phyloP scores from a whole-genome alignment of 768 basidiomycete species.

The Rhodotorula kratochvilovae region DNA sequence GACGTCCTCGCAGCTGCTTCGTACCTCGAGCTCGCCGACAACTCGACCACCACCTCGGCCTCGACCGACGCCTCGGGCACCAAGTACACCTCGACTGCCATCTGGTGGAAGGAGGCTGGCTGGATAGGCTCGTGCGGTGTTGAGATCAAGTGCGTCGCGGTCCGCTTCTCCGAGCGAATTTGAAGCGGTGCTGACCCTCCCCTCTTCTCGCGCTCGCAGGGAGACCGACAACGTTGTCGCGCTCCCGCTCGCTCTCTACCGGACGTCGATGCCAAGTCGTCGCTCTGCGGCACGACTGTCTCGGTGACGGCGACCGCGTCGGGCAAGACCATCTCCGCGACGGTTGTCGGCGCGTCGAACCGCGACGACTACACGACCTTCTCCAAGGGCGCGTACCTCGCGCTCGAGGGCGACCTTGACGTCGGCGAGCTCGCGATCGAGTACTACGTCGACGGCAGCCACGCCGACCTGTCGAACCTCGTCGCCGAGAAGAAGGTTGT shows the following conservation, averaged over 20 bases:
- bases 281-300: constrained; percentile 24
- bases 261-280: constrained; percentile 1
- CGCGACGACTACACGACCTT: constrained; percentile 34
- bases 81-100: constrained; percentile 24
- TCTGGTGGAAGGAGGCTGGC: constrained; percentile 25
- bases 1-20: neutral
- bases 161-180: neutral
- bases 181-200: neutral
- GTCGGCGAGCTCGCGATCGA: constrained; percentile 25
- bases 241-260: constrained; percentile 28
- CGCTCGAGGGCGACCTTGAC: constrained; percentile 30
- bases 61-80: neutral
- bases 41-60: neutral
- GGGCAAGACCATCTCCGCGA: constrained; percentile 18
- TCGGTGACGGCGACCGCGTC: constrained; percentile 11
- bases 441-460: constrained; percentile 3
- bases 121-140: constrained; percentile 25
- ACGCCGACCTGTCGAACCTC: constrained; percentile 22
- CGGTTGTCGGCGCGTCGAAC: constrained; percentile 30
- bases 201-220: neutral
- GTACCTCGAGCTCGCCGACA: neutral
- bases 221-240: constrained; percentile 16
- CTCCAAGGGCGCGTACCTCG: constrained; percentile 29
- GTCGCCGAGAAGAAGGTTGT: constrained; percentile 1
- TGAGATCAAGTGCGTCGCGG: neutral